Conservation (phyloP, 169 alveolate species). For the Cyclospora cayetanensis region DNA sequence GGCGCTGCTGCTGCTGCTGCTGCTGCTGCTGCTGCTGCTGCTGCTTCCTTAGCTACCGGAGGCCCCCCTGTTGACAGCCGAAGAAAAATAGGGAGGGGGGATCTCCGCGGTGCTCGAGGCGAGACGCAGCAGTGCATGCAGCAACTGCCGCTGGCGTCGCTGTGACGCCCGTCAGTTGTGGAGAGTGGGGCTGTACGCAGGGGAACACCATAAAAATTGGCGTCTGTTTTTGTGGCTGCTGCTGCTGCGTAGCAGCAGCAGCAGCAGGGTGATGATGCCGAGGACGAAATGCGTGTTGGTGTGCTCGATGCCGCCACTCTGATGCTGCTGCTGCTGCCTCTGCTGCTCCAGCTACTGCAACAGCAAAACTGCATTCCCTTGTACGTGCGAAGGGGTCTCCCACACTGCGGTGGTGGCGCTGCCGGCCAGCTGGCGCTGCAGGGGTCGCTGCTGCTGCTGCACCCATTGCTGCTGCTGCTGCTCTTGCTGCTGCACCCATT, state of each 20-base stretch:
- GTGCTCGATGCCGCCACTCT: background rate
- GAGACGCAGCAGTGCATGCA: conserved; percentile 7
- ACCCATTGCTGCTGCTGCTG: conserved; percentile 12
- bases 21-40: conserved; percentile 10
- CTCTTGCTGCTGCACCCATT: background rate
- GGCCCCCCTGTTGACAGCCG: background rate
- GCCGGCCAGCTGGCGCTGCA: conserved; percentile 25
- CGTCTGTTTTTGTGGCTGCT: background rate
- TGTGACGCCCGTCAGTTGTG: background rate
- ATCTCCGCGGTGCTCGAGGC: background rate
- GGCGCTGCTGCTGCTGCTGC: conserved; percentile 11
- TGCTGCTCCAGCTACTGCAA: background rate
- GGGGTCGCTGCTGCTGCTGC: conserved; percentile 26
- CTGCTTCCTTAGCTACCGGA: conserved; percentile 20
- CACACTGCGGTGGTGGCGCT: background rate
- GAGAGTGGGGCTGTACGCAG: background rate
- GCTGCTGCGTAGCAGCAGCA: background rate
- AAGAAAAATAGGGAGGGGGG: background rate
- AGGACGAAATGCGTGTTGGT: conserved; percentile 9
- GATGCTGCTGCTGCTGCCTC: conserved; percentile 13
- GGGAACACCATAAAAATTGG: background rate
- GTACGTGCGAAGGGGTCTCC: conserved; percentile 22
- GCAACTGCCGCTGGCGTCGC: conserved; percentile 35
- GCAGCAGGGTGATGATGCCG: too few species aligned
- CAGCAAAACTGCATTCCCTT: background rate